Evolutionary conservation across 2,329 filamentous ascomycete species (phyloP).

Genomic region (Aureobasidium sp.): DNA sequence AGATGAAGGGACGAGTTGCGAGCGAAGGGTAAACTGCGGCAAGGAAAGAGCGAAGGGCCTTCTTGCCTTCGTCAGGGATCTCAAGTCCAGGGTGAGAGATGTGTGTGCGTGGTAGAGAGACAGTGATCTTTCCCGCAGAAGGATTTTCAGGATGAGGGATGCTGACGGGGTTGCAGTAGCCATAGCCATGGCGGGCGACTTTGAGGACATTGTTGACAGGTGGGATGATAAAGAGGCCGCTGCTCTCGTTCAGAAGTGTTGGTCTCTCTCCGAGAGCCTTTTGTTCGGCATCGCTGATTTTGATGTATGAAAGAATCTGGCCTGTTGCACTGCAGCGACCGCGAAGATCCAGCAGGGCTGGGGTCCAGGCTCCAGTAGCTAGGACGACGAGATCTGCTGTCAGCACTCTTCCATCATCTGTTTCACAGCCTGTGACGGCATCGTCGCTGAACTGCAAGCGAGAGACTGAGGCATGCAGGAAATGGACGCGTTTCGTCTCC

Average conservation of each 20-base stretch:
- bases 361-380: slow-evolving; percentile 83
- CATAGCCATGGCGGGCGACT: slow-evolving; percentile 44
- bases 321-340: slow-evolving; percentile 74
- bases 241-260: slow-evolving; percentile 63
- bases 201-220: slow-evolving; percentile 45
- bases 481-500: slow-evolving; percentile 46
- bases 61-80: slow-evolving; percentile 55
- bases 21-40: slow-evolving; percentile 43
- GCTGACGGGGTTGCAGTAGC: slow-evolving; percentile 41
- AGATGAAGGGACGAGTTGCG: slow-evolving; percentile 37
- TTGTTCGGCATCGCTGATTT: slow-evolving; percentile 66
- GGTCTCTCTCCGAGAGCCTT: slow-evolving; percentile 57
- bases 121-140: slow-evolving; percentile 31
- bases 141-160: slow-evolving; percentile 40
- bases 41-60: slow-evolving; percentile 55
- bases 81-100: slow-evolving; percentile 36
- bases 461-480: slow-evolving; percentile 43
- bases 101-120: slow-evolving; percentile 45
- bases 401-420: slow-evolving; percentile 44
- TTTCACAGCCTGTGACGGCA: slow-evolving; percentile 51
- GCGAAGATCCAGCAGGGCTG: slow-evolving; percentile 66
- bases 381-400: slow-evolving; percentile 68
- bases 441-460: slow-evolving; percentile 32
- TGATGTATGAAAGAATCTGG: slow-evolving; percentile 71
- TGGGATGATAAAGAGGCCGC: slow-evolving; percentile 68